Percentiles rank a stretch among this genome's conserved stretches.
phyloP scores from a whole-genome alignment of 805 yeast genomes.

The Lipomyces orientalis region DNA sequence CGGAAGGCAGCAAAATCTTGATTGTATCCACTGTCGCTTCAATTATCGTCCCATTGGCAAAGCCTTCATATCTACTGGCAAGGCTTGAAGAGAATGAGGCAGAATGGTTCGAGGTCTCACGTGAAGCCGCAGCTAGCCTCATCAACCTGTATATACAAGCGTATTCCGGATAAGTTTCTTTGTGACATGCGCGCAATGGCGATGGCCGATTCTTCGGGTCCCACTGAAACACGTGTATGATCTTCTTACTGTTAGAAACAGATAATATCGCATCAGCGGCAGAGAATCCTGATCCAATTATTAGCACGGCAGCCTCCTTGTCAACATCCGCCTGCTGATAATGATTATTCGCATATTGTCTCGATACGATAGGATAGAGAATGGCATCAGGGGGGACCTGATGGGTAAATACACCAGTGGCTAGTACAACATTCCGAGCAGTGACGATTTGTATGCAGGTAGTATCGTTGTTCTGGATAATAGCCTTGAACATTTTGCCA shows the following conservation, averaged over 20 bases:
- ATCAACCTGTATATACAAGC: conserved; percentile 40
- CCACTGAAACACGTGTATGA: conserved; percentile 44
- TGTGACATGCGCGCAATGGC: conserved; percentile 42
- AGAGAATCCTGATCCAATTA: conserved; percentile 46
- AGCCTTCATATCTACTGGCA: conserved; percentile 30
- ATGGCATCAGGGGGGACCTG: conserved; percentile 33
- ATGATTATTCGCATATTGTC: conserved; percentile 1
- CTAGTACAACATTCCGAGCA: conserved; percentile 35
- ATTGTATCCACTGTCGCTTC: conserved; percentile 12
- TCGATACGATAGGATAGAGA: conserved; percentile 32
- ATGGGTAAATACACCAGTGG: conserved; percentile 42
- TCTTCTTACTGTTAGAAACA: conserved; percentile 12
- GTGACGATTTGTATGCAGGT: conserved; percentile 20
- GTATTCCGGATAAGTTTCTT: conserved; percentile 46
- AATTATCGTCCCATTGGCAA: conserved; percentile 26
- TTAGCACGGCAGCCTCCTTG: conserved; percentile 27
- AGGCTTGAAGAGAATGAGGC: conserved; percentile 12
- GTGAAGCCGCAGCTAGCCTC: conserved; percentile 32
- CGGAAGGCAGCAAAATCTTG: conserved; percentile 7
- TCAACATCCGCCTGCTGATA: neutral
- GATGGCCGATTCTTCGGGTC: conserved; percentile 37
- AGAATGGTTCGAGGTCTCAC: neutral
- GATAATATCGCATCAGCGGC: conserved; percentile 46
- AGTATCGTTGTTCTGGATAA: conserved; percentile 24
- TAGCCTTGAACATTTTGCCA: conserved; percentile 16